A percentile compares a stretch with the other conserved stretches of the same genome.
phyloP scores from a whole-genome alignment of 371 early-diverging fungal genomes.

The Mortierella sp. region DNA sequence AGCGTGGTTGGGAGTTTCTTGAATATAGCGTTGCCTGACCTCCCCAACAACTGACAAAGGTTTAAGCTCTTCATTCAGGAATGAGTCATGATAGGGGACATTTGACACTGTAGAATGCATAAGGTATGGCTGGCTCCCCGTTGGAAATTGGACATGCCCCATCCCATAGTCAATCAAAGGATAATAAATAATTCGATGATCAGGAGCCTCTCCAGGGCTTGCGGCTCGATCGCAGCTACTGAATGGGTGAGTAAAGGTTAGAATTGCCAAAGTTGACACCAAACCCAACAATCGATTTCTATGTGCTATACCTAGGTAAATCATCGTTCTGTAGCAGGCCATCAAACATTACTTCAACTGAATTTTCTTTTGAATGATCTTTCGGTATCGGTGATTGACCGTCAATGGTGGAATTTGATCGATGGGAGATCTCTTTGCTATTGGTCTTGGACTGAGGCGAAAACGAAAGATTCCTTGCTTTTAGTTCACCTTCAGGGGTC shows the following conservation, averaged over 20 bases:
- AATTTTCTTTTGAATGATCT: background rate
- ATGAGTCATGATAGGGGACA: background rate
- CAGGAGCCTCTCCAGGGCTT: background rate
- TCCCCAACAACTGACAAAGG: background rate
- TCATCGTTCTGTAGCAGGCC: background rate
- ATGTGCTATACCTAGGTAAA: background rate
- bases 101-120: background rate
- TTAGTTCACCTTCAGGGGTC: background rate
- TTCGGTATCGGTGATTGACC: background rate
- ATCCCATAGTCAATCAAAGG: background rate
- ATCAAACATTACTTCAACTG: conserved; percentile 5
- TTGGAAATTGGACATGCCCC: background rate
- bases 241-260: background rate
- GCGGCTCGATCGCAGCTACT: background rate
- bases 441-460: background rate
- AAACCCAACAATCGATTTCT: background rate
- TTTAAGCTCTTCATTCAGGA: no score
- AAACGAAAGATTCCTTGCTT: background rate
- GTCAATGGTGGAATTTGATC: background rate
- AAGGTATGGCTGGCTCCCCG: background rate
- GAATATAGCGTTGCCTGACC: background rate
- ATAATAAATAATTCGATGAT: background rate
- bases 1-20: background rate
- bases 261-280: background rate
- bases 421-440: no score